Conservation (phyloP, 148 eudicot genomes). For the Limonium bicolor region DNA sequence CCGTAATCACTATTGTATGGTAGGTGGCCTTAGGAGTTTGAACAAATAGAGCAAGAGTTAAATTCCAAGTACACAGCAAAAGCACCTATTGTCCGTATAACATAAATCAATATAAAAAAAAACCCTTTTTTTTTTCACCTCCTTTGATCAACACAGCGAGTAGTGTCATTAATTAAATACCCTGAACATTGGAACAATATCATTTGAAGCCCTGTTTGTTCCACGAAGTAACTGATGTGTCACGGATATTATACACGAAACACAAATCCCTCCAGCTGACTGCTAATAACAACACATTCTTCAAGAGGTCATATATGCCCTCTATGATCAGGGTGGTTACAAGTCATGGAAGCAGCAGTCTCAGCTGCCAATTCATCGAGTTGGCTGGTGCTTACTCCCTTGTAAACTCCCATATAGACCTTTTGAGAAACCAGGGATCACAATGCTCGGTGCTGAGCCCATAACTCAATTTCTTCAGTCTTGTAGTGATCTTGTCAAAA, state of each 20-base stretch:
- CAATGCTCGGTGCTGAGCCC: constrained; percentile 75
- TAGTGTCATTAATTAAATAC: constrained; percentile 98
- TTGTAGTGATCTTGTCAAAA: constrained; percentile 78
- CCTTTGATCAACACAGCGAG: constrained; percentile 98
- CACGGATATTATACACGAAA: constrained; percentile 71
- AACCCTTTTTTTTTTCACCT: constrained; percentile 94
- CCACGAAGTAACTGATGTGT: constrained; percentile 96
- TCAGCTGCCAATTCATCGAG: constrained; percentile 93
- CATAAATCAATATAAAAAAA: background rate
- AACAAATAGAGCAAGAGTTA: too few relatives aligned
- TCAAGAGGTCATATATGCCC: constrained; percentile 81
- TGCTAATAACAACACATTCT: constrained; percentile 94
- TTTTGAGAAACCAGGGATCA: constrained; percentile 81
- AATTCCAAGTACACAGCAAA: too few relatives aligned
- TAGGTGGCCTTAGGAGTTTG: too few relatives aligned
- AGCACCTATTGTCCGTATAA: too few relatives aligned
- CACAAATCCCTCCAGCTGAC: constrained; percentile 96
- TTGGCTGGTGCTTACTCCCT: constrained; percentile 78
- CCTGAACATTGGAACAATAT: constrained; percentile 87
- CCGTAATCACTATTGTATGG: too few relatives aligned
- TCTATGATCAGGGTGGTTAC: constrained; percentile 90
- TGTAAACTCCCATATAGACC: constrained; percentile 80
- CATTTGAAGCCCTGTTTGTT: constrained; percentile 96
- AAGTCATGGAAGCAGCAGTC: constrained; percentile 76
- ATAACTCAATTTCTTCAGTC: constrained; percentile 78